Evolutionary conservation across 2,329 filamentous ascomycete genomes (phyloP).

Genomic region (Fusarium longipes): DNA sequence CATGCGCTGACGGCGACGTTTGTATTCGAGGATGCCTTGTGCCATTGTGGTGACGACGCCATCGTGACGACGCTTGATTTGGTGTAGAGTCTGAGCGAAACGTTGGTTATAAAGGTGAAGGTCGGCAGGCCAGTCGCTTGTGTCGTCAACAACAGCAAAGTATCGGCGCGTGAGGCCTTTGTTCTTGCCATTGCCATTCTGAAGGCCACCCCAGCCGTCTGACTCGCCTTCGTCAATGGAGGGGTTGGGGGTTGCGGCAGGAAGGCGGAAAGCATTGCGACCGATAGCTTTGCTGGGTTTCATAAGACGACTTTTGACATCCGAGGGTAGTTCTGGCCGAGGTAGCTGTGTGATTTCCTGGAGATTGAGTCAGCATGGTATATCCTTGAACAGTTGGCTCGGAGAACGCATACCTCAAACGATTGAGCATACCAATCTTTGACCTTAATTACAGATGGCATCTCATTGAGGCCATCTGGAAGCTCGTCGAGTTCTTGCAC

Average conservation of each 20-base stretch:
- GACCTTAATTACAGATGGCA: constrained; percentile 95
- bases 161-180: constrained; percentile 71
- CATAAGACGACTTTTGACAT: constrained; percentile 83
- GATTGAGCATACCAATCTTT: constrained; percentile 99
- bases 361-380: constrained; percentile 20
- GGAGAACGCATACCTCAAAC: constrained; percentile 78
- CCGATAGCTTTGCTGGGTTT: constrained; percentile 68
- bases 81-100: constrained; percentile 88
- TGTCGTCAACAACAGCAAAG: constrained; percentile 91
- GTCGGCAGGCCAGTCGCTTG: constrained; percentile 90
- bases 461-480: constrained; percentile 95
- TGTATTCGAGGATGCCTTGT: constrained; percentile 97
- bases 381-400: background rate
- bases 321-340: constrained; percentile 78
- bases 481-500: constrained; percentile 93
- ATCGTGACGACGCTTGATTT: constrained; percentile 96
- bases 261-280: constrained; percentile 74
- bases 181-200: constrained; percentile 58
- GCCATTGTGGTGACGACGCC: constrained; percentile 98
- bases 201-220: constrained; percentile 64
- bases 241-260: constrained; percentile 88
- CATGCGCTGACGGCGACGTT: constrained; percentile 94
- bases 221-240: constrained; percentile 89
- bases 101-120: constrained; percentile 92
- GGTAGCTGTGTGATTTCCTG: constrained; percentile 92